Conservation (phyloP, 140 eudicot species). For the Erigeron philadelphicus region DNA sequence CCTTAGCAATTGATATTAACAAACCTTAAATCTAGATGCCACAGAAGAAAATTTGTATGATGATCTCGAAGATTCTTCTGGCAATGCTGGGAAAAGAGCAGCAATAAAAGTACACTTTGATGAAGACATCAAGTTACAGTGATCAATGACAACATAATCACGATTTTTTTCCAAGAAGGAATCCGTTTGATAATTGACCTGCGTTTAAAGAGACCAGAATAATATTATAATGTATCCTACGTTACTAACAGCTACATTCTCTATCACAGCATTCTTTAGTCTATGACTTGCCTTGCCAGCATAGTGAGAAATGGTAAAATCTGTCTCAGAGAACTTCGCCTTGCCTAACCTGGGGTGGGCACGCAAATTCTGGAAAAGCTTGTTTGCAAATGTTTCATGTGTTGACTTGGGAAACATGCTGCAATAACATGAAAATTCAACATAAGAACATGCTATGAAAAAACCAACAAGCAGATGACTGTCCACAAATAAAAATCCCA, state of each 20-base stretch:
- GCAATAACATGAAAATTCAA: conserved; percentile 34
- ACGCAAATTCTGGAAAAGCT: conserved; percentile 79
- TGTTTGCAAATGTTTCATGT: conserved; percentile 87
- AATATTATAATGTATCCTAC: conserved; percentile 18
- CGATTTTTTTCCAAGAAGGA: conserved; percentile 86
- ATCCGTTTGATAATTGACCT: conserved; percentile 94
- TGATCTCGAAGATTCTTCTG: conserved; percentile 84
- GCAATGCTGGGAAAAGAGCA: conserved; percentile 73
- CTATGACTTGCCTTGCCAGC: conserved; percentile 82
- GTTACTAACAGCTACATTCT: conserved; percentile 14
- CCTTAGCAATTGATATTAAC: conserved; percentile 14
- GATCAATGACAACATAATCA: conserved; percentile 91
- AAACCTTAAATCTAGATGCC: conserved; percentile 92
- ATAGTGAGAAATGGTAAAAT: conserved; percentile 85
- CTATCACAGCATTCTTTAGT: conserved; percentile 2
- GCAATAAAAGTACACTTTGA: conserved; percentile 75
- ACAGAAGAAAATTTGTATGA: conserved; percentile 95
- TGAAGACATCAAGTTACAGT: conserved; percentile 71
- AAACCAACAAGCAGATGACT: conserved; percentile 13
- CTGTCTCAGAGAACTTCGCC: conserved; percentile 84
- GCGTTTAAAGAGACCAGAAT: conserved; percentile 22
- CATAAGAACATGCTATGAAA: conserved; percentile 24
- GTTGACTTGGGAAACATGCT: conserved; percentile 99
- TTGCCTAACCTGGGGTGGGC: conserved; percentile 78
- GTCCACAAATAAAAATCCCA: conserved; percentile 26